Base-by-base conservation (phyloP, 2,329 filamentous ascomycete genomes). In the Aspergillus calidoustus region DNA sequence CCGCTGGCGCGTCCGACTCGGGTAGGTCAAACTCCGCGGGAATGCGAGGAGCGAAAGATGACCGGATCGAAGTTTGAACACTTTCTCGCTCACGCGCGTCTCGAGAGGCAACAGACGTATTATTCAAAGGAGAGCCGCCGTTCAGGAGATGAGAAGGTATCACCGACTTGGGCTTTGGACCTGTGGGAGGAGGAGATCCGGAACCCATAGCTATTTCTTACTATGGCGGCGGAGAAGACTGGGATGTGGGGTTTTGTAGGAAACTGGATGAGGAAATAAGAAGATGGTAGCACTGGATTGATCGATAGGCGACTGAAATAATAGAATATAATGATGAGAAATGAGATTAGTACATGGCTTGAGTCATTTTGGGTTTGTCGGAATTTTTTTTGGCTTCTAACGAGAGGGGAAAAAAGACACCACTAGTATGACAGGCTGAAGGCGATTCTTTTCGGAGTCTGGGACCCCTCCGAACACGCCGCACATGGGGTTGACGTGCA, bases 71-170 rank as follows among this genome's bases (percentile, higher is more conserved):
- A 19, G 84, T 81, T 68, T 82, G 84, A 57, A 88, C 80, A 59
- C 77, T 83, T 57, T 88, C 85, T 34, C 85, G 78, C 69, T 88
- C 86, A 67, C 82, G 79, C 48, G 79, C 79, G 70, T 83, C 86
- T 60, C 83, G 79, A 43, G 77, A 77, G 62, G 81, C 77, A 17
- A 79, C 78, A 11, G 80, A 76, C 19, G 80, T 76, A 51, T 84
- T 79, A 38, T 28, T 28, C 25, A 86, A 80, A 51, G 84, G 82
- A 57, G 80, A 82, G 60, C 79, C 77, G 56, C 84, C 85, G 72
- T 88, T 87, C 53, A 83, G 68, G 61, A 88, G 76, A 73, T 87
- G 82, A 54, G 84, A 80, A 30, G 86, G 85, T 31, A 87, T 77
- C 11, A 84, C 83, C 47, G 83, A 81, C 66, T 76, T 81, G 57